Evolutionary conservation across 352 stramenopile genomes (phyloP).

Genomic region (Peronospora farinosa): DNA sequence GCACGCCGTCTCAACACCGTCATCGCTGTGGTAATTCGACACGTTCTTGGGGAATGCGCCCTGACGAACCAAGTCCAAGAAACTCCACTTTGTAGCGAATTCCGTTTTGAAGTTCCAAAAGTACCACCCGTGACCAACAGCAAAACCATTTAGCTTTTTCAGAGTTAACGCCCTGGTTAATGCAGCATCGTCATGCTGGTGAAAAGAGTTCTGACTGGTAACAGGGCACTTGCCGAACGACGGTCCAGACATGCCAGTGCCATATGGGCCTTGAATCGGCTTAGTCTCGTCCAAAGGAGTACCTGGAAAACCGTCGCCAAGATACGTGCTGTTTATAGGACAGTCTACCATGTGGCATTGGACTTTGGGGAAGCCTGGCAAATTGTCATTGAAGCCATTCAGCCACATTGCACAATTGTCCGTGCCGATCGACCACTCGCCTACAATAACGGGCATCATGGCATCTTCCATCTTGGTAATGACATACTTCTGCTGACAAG

Average conservation of each 20-base stretch:
- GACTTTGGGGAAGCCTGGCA: conserved; percentile 89
- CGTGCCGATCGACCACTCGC: conserved; percentile 90
- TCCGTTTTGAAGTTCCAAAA: conserved; percentile 96
- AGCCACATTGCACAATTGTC: conserved; percentile 86
- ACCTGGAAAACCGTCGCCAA: conserved; percentile 85
- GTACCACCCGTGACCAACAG: conserved; percentile 89
- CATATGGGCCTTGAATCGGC: conserved; percentile 82
- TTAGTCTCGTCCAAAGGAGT: conserved; percentile 88
- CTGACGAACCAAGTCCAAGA: conserved; percentile 63
- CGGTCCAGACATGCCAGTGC: conserved; percentile 75
- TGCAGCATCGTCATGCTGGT: conserved; percentile 72
- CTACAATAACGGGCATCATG: conserved; percentile 92
- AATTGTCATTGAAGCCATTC: conserved; percentile 86
- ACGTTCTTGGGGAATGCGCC: conserved; percentile 75
- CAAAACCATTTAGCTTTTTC: conserved; percentile 91
- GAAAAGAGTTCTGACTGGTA: conserved; percentile 74
- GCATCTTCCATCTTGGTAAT: conserved; percentile 89
- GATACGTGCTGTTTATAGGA: conserved; percentile 82
- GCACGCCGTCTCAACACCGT: conserved; percentile 55
- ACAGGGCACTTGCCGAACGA: conserved; percentile 87
- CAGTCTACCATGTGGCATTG: conserved; percentile 84
- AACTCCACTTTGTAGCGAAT: conserved; percentile 87
- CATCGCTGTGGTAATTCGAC: conserved; percentile 50
- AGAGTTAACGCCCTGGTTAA: conserved; percentile 79
- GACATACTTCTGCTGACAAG: conserved; percentile 85